Evolutionary conservation across 2,329 filamentous ascomycete genomes (phyloP), one percentile per base, ranked within the genome.

Genomic region (Orbilia oligospora): DNA sequence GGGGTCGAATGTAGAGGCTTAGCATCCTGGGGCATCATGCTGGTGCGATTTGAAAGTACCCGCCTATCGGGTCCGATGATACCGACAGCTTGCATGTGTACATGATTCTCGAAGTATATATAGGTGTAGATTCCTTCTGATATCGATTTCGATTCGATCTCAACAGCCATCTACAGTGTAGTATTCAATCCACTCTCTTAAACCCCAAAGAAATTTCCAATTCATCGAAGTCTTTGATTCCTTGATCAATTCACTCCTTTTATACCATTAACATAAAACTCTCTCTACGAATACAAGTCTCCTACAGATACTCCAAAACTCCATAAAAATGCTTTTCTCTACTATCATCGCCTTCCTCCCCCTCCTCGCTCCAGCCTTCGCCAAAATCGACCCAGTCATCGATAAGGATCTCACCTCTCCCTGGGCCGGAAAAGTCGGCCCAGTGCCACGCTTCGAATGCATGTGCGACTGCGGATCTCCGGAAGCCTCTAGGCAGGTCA

Each of bases 381-480:
- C 63, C 14, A 33, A 51, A 30, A 22, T 36, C 30, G 51, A 44
- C 8, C 48, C 56, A 24, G 9, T 30, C 1, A 61, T 63, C 61
- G 51, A 49, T 16, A 12, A 51, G 22, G 20, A 33, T 22, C 9
- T 68, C 41, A 61, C 44, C 14, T 16, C 48, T 53, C 61, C 68
- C 2, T 78, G 75, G 75, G 41, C 12, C 1, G 75, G 67, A 3
- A n/a, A 55, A 4, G 44, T 65, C 46, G 75, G 75, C 24, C 48
- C 64, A 18, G 55, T 78, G 20, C 75, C 75, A 0, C 75, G 75
- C 20, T 72, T 78, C 53, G 75, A 78, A 56, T 78, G 75, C 63
- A 46, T 46, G 51, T 78, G 75, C 46, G 67, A 78, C 51, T 78
- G 75, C 36, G 66, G 49, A 9, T 64, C 66, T 6, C 48, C 63